Conservation (phyloP, 495 filamentous ascomycete species). For the Trichocladium uniseriatum region DNA sequence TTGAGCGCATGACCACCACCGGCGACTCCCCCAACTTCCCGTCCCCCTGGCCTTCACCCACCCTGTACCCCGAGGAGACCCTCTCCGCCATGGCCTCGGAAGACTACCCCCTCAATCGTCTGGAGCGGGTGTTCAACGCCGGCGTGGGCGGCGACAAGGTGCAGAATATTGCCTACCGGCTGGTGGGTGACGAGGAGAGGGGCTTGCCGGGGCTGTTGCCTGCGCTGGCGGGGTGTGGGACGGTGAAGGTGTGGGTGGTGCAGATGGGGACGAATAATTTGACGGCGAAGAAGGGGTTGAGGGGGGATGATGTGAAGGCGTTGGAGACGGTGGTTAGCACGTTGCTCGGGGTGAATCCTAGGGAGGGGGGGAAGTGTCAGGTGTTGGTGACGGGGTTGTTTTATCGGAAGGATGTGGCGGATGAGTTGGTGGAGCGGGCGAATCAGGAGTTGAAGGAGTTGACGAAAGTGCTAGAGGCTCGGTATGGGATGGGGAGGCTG, state of each 20-base stretch:
- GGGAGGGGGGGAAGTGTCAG: not conserved
- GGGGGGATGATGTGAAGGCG: slow-evolving; percentile 11
- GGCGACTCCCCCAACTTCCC: slow-evolving; percentile 11
- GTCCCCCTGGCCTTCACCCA: slow-evolving; percentile 13
- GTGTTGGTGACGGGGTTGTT: slow-evolving; percentile 18
- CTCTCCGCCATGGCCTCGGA: too few species aligned
- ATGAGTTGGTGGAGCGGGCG: slow-evolving; percentile 2
- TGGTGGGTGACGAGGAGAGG: slow-evolving; percentile 16
- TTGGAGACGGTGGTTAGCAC: slow-evolving; percentile 18
- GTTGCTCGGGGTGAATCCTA: slow-evolving; percentile 7
- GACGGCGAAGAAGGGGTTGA: slow-evolving; percentile 30
- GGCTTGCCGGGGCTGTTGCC: slow-evolving; percentile 14
- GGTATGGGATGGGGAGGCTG: not conserved
- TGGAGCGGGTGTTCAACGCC: slow-evolving; percentile 6
- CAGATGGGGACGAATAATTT: slow-evolving; percentile 29
- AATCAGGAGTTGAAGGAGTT: slow-evolving; percentile 10
- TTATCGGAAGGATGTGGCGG: slow-evolving; percentile 9
- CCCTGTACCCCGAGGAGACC: not conserved
- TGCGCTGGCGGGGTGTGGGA: slow-evolving; percentile 1
- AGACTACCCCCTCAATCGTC: not conserved
- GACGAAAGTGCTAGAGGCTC: slow-evolving; percentile 3
- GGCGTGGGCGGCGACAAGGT: slow-evolving; percentile 25
- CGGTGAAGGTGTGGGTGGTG: slow-evolving; percentile 24
- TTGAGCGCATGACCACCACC: slow-evolving; percentile 26
- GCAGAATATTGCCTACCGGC: slow-evolving; percentile 27